Percentiles rank a stretch among this genome's conserved stretches.
Conservation (phyloP, 345 rosid genomes). For the Luvunga scandens region DNA sequence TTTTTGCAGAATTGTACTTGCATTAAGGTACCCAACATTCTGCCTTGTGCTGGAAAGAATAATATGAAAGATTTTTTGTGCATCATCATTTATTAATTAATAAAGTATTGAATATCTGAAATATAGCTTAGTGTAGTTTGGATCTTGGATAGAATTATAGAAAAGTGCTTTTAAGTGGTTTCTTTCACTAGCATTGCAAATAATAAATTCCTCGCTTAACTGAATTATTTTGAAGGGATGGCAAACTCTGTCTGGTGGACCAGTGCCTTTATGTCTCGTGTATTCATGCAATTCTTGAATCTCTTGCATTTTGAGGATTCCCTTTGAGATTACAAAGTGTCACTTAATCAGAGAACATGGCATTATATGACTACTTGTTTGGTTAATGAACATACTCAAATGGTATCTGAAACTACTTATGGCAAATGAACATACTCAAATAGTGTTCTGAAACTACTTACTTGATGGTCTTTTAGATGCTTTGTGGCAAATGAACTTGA, state of each 20-base stretch:
- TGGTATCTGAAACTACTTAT: slow-evolving; percentile 22
- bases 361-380: not conserved
- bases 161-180: not conserved
- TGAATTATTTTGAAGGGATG: not conserved
- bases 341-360: not conserved
- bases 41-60: not conserved
- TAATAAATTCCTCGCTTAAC: not conserved
- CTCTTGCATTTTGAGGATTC: not conserved
- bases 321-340: not conserved
- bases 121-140: not conserved
- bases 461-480: slow-evolving; percentile 52
- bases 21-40: not conserved
- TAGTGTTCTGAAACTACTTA: slow-evolving; percentile 24
- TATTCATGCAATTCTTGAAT: not conserved
- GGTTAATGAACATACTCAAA: slow-evolving; percentile 18
- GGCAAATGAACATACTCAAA: slow-evolving; percentile 19
- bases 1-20: not conserved
- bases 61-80: not conserved
- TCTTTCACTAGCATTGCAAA: not conserved
- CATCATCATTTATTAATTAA: not conserved
- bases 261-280: not conserved
- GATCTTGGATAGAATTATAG: slow-evolving; percentile 1
- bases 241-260: not conserved
- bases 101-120: not conserved
- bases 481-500: slow-evolving; percentile 87